phyloP scores from a whole-genome alignment of 2,329 filamentous ascomycete genomes.

The Fusarium irregulare region DNA sequence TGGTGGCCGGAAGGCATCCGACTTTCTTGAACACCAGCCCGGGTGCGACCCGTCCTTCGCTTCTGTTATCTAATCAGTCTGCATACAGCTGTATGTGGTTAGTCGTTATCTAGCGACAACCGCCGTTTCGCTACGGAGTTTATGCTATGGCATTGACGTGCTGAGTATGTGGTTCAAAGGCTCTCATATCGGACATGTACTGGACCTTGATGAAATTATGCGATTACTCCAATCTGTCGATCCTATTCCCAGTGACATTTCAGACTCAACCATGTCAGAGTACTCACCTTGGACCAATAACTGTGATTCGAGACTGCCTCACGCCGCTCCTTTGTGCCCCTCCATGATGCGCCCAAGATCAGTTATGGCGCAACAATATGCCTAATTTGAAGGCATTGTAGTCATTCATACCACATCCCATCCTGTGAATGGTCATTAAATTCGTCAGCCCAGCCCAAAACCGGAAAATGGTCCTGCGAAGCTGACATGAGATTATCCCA shows the following conservation, averaged over 20 bases:
- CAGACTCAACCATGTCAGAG: not conserved
- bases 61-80: not conserved
- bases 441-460: not conserved
- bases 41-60: not conserved
- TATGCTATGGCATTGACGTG: not conserved
- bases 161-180: not conserved
- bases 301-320: not conserved
- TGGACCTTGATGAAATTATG: not conserved
- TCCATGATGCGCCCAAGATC: not conserved
- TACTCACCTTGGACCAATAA: not conserved
- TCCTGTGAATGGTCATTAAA: not conserved
- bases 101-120: not conserved
- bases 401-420: not conserved
- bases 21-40: not conserved
- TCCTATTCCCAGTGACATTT: not conserved
- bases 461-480: too few relatives aligned
- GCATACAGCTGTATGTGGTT: not conserved
- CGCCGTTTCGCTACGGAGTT: not conserved
- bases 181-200: not conserved
- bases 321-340: not conserved
- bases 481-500: not conserved
- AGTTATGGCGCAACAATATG: not conserved
- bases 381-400: not conserved
- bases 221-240: not conserved
- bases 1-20: not conserved